These are phyloP conservation scores for Paratinospora sagittata DNA, from an alignment of 164 flowering plant species.

Conservation along the genomic window DNA sequence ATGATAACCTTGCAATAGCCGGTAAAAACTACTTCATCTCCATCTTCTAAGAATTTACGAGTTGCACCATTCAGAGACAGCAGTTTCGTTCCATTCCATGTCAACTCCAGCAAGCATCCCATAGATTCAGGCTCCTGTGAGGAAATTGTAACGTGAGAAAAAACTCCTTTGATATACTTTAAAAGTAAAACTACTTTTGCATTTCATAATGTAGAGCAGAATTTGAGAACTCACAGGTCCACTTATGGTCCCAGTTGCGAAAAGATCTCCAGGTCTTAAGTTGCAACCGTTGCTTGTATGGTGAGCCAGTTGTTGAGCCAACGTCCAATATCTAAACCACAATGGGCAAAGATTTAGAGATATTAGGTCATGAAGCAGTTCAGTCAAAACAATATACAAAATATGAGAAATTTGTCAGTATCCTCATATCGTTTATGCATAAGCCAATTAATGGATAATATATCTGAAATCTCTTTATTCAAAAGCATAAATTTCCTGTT, in stretches of 20 bases:
- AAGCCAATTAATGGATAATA: not conserved
- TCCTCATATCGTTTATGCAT: not conserved
- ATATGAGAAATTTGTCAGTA: not conserved
- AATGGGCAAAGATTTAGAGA: not conserved
- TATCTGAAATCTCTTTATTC: not conserved
- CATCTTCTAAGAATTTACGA: slow-evolving; percentile 83
- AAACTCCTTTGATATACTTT: not conserved
- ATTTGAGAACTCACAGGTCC: slow-evolving; percentile 67
- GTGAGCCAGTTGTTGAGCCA: slow-evolving; percentile 93
- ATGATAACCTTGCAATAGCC: slow-evolving; percentile 69
- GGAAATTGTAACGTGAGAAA: slow-evolving; percentile 10
- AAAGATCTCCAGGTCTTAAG: slow-evolving; percentile 95
- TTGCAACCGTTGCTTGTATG: slow-evolving; percentile 97
- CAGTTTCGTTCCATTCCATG: slow-evolving; percentile 88
- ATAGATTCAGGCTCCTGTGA: slow-evolving; percentile 76
- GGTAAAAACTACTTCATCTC: slow-evolving; percentile 80
- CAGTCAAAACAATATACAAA: slow-evolving; percentile 7
- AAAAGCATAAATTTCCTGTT: not conserved
- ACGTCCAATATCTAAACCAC: slow-evolving; percentile 77
- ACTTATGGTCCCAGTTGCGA: slow-evolving; percentile 95
- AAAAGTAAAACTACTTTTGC: not conserved
- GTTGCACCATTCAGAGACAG: slow-evolving; percentile 49
- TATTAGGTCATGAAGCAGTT: not conserved
- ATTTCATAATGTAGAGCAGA: not conserved
- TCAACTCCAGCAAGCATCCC: slow-evolving; percentile 88